Evolutionary conservation across 2,329 filamentous ascomycete species (phyloP), one percentile per base, ranked within the genome.

Genomic region (Fusarium redolens): DNA sequence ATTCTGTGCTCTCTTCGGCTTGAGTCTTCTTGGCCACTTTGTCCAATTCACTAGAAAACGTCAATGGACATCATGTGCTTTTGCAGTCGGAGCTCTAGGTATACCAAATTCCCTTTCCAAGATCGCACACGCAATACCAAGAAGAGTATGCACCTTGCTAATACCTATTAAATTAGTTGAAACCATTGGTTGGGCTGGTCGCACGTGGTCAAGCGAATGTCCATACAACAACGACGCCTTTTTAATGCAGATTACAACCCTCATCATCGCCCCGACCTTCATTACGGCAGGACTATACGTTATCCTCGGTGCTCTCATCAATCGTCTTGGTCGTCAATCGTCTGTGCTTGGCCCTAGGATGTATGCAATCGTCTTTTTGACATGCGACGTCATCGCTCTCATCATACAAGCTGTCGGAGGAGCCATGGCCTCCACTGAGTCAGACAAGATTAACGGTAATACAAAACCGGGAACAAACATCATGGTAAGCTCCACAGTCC

Each of bases 121-220:
- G 15, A 44, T 25, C 22, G 7, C 22, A 7, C 5, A 1, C 9
- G 14, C 15, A 3, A 44, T 44, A 28, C 28, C n/a, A 25, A 44
- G n/a, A 18, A 17, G 10, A 37, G 35, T 17, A 44, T 18, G 0
- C 5, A 25, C 7, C 10, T 5, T 25, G 0, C 45, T 50, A 2
- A 50, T 5, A 4, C 11, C 20, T 13, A 22, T 18, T 0, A 22
- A 28, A 18, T 50, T 10, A 50, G 47, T n/a, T 5, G 47, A 50
- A 33, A n/a, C 22, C 5, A 50, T 50, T 33, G 47, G 47, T 22
- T 50, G 47, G 47, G 47, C 47, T 18, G 47, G 47, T 33, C 47
- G 47, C 17, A 50, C 47, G 3, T 50, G 47, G 47, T 50, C 47
- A 7, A 50, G 47, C 5, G 47, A 50, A 33, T 50, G 30, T 33